phyloP scores from a whole-genome alignment of 2,329 filamentous ascomycete genomes.

The Neopestalotiopsis sp. region DNA sequence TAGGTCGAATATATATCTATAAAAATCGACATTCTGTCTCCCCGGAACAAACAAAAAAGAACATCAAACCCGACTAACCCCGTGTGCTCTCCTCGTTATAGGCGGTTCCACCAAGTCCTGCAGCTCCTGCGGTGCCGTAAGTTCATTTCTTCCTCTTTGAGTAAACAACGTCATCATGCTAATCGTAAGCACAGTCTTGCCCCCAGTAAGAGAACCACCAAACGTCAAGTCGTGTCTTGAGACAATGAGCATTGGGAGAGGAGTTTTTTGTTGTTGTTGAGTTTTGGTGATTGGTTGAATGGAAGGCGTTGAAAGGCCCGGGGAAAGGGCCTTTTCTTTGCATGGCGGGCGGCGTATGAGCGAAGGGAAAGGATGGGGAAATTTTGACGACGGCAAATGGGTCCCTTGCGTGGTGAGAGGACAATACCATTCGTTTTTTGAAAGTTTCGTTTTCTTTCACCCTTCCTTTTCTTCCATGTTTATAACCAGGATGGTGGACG shows the following conservation, averaged over 20 bases:
- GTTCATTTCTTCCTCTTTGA: conserved; percentile 30
- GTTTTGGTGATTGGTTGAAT: background rate
- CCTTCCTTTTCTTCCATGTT: too few species aligned
- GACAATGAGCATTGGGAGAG: background rate
- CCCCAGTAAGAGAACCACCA: conserved; percentile 23
- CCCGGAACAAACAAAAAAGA: background rate
- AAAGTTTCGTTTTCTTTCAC: too few species aligned
- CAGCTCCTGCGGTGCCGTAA: conserved; percentile 61
- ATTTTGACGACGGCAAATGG: conserved; percentile 13
- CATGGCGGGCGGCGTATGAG: background rate
- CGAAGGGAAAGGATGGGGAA: background rate
- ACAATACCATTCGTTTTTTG: too few species aligned
- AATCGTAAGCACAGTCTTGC: conserved; percentile 23
- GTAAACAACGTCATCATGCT: too few species aligned
- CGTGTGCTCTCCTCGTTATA: background rate
- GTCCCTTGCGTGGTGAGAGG: too few species aligned
- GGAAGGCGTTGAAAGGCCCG: background rate
- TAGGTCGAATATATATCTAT: too few species aligned
- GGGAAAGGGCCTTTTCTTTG: background rate
- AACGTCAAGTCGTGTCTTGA: background rate
- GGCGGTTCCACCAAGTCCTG: conserved; percentile 55
- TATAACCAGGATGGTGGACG: too few species aligned
- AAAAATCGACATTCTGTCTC: background rate
- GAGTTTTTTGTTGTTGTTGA: too few species aligned
- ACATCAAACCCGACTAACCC: background rate